A percentile compares a stretch with the other conserved stretches of the same genome.
Evolutionary conservation across 176 grass and related monocot genomes (phyloP).

Genomic region (Lolium rigidum): DNA sequence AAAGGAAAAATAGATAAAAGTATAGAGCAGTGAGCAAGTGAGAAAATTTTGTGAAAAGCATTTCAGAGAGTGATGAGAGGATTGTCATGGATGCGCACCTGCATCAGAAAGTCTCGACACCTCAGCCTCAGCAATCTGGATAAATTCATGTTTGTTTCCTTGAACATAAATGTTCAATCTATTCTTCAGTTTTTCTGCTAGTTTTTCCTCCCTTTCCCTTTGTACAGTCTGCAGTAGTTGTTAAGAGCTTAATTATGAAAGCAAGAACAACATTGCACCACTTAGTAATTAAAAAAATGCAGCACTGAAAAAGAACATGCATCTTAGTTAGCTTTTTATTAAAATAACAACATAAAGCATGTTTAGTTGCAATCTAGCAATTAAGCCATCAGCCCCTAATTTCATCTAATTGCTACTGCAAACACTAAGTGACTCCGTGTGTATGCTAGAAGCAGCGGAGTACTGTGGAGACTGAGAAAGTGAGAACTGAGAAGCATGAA

Average conservation of each 20-base stretch:
- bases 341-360: slow-evolving; percentile 3
- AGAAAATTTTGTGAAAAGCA: slow-evolving; percentile 1
- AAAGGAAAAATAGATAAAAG: background rate
- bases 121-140: slow-evolving; percentile 69
- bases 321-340: slow-evolving; percentile 6
- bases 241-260: slow-evolving; percentile 23
- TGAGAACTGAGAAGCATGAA: background rate
- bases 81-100: slow-evolving; percentile 48
- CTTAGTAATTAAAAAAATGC: background rate
- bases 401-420: background rate
- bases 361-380: slow-evolving; percentile 10
- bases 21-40: slow-evolving; percentile 26
- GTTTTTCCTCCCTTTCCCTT: slow-evolving; percentile 94
- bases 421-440: background rate
- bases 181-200: slow-evolving; percentile 75
- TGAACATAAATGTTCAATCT: slow-evolving; percentile 83
- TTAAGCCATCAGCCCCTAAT: slow-evolving; percentile 11
- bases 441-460: background rate
- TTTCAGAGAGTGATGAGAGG: background rate
- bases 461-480: background rate
- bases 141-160: slow-evolving; percentile 82
- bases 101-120: slow-evolving; percentile 82
- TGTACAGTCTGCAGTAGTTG: slow-evolving; percentile 73
- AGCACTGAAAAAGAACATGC: slow-evolving; percentile 1
- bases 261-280: background rate